phyloP scores from a whole-genome alignment of 2,329 filamentous ascomycete genomes.

The Verticillium nubilum region DNA sequence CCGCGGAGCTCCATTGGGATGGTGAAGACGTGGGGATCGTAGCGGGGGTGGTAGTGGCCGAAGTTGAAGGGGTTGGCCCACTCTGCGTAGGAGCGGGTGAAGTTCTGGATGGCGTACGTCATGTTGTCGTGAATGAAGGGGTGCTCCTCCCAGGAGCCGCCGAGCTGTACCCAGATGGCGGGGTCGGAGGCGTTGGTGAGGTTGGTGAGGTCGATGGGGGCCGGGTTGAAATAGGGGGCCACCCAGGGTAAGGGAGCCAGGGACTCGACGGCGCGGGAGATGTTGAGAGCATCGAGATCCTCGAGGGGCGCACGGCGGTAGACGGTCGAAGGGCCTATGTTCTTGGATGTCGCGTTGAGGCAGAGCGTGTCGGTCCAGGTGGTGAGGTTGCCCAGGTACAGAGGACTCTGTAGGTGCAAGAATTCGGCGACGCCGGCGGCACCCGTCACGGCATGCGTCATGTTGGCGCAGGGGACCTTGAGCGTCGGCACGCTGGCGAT shows the following conservation, averaged over 20 bases:
- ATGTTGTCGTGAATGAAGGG: slow-evolving; percentile 31
- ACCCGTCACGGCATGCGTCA: slow-evolving; percentile 19
- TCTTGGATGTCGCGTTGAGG: slow-evolving; percentile 22
- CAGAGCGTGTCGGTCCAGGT: slow-evolving; percentile 25
- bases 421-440: slow-evolving; percentile 20
- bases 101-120: slow-evolving; percentile 30
- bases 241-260: slow-evolving; percentile 1
- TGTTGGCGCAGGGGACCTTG: slow-evolving; percentile 18
- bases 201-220: slow-evolving; percentile 4
- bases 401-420: slow-evolving; percentile 20
- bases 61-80: slow-evolving; percentile 37
- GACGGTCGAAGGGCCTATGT: slow-evolving; percentile 21
- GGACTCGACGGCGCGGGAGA: slow-evolving; percentile 1
- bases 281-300: slow-evolving; percentile 8
- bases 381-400: slow-evolving; percentile 23
- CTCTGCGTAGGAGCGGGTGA: slow-evolving; percentile 28
- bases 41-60: slow-evolving; percentile 30
- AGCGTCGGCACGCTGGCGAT: slow-evolving; percentile 11
- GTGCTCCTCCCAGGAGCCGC: slow-evolving; percentile 35
- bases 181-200: slow-evolving; percentile 30
- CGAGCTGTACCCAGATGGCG: slow-evolving; percentile 28
- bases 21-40: slow-evolving; percentile 35
- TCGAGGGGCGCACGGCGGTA: slow-evolving; percentile 18
- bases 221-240: slow-evolving; percentile 6
- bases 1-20: slow-evolving; percentile 36